Evolutionary conservation across 495 filamentous ascomycete species (phyloP).

Genomic region (Talaromyces proteolyticus): DNA sequence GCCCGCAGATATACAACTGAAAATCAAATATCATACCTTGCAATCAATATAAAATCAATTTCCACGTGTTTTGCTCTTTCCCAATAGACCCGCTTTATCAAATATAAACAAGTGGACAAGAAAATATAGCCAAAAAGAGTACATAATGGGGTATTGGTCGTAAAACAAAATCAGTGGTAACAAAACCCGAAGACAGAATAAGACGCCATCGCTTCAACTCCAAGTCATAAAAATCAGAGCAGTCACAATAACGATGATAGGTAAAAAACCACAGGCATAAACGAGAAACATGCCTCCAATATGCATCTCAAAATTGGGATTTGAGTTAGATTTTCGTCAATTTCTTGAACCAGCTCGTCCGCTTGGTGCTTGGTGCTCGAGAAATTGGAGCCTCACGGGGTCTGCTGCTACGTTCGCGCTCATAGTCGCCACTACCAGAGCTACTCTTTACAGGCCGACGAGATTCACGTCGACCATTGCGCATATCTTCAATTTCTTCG

Average conservation of each 20-base stretch:
- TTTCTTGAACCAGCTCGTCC: conserved; percentile 44
- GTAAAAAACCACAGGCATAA: background rate
- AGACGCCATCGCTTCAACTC: background rate
- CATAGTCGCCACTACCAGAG: conserved; percentile 37
- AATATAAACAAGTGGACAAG: background rate
- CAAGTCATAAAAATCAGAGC: background rate
- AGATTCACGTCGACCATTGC: conserved; percentile 22
- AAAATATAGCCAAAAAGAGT: background rate
- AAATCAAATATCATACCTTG: no score
- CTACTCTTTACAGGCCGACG: conserved; percentile 28
- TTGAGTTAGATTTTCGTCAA: conserved; percentile 27
- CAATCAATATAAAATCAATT: no score
- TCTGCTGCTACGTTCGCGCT: conserved; percentile 32
- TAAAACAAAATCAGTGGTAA: background rate
- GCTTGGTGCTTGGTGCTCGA: conserved; percentile 27
- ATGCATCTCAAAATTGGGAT: background rate
- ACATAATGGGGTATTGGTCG: background rate
- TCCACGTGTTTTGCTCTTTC: no score
- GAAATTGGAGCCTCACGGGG: conserved; percentile 22
- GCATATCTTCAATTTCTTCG: conserved; percentile 33
- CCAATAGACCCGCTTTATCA: background rate
- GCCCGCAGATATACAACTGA: no score
- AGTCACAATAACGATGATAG: background rate
- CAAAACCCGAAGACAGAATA: background rate
- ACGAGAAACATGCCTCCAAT: no score